Evolutionary conservation across 2,329 filamentous ascomycete species (phyloP), one percentile per base, ranked within the genome.

Genomic region (Beauveria varroae): DNA sequence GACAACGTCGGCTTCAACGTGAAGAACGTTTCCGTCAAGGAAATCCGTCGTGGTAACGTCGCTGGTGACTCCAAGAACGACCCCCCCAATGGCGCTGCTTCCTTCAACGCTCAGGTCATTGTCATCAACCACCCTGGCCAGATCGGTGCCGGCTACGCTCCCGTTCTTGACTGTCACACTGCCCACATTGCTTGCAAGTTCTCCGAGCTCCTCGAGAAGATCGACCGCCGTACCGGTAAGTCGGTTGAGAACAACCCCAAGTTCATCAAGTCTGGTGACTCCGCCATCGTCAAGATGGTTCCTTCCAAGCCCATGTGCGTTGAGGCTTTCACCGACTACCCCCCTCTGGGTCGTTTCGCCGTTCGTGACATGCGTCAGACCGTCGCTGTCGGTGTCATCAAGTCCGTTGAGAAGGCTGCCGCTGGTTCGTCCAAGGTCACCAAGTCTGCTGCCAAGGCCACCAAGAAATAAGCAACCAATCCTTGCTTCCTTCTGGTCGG

Each of bases 1-100:
- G 95, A 99, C 91, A 99, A 99, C 86, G 95, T 99, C 80, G 95
- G 95, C 75, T 99, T 99, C 93, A 99, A 99, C 91, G 93, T 99
- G 84, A 99, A 99, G 93, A 99, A 99, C 95, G 95, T 99, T 76
- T 98, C 95, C 81, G 95, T 99, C 84, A 99, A 99, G 93, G 95
- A 99, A 81, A 96, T 99, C 78, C 95, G 95, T 83, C 95, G 95
- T 96, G 95, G 95, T 78, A 98, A 99, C 89, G 95, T 99, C 74
- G 90, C 90, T 75, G 91, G 92, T 91, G 95, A 99, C 91, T 93
- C 91, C 87, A 99, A 99, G 93, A 96, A 96, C 86, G 95, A 99
- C 85, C 95, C 95, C 74, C 91, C 95, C 69, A 78, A 82, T 78
- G 95, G 85, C 75, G 87, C 86, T 75, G 92, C 93, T 74, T 93